These are phyloP conservation scores for Boletus bicolor DNA, from an alignment of 768 basidiomycete species.

Conservation along the genomic window DNA sequence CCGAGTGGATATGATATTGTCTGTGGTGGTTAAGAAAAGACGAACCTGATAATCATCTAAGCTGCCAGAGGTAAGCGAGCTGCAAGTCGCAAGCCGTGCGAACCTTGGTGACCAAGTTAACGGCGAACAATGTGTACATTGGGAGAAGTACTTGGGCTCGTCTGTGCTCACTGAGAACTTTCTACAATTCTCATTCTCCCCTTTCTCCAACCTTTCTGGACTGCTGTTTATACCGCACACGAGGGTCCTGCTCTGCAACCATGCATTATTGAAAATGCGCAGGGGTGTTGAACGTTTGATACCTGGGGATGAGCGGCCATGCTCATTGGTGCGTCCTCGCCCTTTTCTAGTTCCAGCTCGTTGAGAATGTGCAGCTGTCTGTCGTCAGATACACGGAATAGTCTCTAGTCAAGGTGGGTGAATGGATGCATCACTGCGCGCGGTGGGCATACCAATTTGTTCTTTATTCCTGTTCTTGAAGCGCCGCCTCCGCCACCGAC, in stretches of 20 bases:
- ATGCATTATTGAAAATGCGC: not conserved
- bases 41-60: slow-evolving; percentile 82
- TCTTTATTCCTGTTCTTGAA: slow-evolving; percentile 85
- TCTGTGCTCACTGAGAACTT: slow-evolving; percentile 49
- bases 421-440: not conserved
- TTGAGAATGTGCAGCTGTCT: slow-evolving; percentile 52
- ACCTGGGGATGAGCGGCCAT: slow-evolving; percentile 70
- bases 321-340: slow-evolving; percentile 97
- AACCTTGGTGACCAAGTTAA: slow-evolving; percentile 20
- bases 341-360: slow-evolving; percentile 73
- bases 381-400: slow-evolving; percentile 59
- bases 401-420: slow-evolving; percentile 43
- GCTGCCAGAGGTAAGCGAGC: slow-evolving; percentile 60
- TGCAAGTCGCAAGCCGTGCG: slow-evolving; percentile 38
- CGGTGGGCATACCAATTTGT: slow-evolving; percentile 64
- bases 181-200: slow-evolving; percentile 84
- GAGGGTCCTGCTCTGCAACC: slow-evolving; percentile 45
- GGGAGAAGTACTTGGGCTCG: slow-evolving; percentile 52
- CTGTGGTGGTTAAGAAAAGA: not conserved
- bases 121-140: not conserved
- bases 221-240: slow-evolving; percentile 89
- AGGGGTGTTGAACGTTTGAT: slow-evolving; percentile 12
- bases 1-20: slow-evolving; percentile 6
- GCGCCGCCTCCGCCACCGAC: slow-evolving; percentile 91
- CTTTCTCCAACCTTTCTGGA: slow-evolving; percentile 53